These are phyloP conservation scores for Spongispora temasekensis DNA, from an alignment of 1,284 basidiomycete species.

Conservation along the genomic window DNA sequence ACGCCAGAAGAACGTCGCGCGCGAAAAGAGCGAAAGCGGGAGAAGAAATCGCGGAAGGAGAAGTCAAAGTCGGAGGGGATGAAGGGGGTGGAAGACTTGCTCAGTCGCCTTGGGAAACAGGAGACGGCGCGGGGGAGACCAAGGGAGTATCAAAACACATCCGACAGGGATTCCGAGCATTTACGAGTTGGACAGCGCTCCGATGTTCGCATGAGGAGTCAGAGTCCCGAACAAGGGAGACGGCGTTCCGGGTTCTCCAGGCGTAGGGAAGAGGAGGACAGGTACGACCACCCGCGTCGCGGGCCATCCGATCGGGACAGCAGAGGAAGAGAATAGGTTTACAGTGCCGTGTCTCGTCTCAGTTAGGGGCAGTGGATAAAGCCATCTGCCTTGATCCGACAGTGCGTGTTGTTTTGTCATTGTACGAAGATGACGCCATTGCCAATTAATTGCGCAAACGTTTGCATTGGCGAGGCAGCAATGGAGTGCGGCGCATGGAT, in stretches of 20 bases:
- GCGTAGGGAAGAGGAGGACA: slow-evolving; percentile 4
- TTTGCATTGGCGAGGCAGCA: background rate
- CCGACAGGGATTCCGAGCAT: slow-evolving; percentile 15
- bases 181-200: slow-evolving; percentile 13
- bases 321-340: slow-evolving; percentile 5
- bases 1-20: slow-evolving; percentile 75
- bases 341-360: slow-evolving; percentile 8
- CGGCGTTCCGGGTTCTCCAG: slow-evolving; percentile 2
- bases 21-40: slow-evolving; percentile 66
- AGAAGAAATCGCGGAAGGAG: slow-evolving; percentile 53
- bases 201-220: slow-evolving; percentile 13
- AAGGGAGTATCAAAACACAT: slow-evolving; percentile 7
- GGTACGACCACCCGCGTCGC: slow-evolving; percentile 5
- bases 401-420: background rate
- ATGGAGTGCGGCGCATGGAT: background rate
- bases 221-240: slow-evolving; percentile 18
- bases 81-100: slow-evolving; percentile 45
- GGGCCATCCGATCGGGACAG: slow-evolving; percentile 2
- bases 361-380: background rate
- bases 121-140: slow-evolving; percentile 12
- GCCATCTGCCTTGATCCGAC: background rate
- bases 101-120: slow-evolving; percentile 35
- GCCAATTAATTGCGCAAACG: slow-evolving; percentile 3
- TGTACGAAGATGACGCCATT: background rate
- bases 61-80: slow-evolving; percentile 43